Evolutionary conservation across 331 rosid genomes (phyloP), one percentile per base, ranked within the genome.

Genomic region (Cucumis variabilis): DNA sequence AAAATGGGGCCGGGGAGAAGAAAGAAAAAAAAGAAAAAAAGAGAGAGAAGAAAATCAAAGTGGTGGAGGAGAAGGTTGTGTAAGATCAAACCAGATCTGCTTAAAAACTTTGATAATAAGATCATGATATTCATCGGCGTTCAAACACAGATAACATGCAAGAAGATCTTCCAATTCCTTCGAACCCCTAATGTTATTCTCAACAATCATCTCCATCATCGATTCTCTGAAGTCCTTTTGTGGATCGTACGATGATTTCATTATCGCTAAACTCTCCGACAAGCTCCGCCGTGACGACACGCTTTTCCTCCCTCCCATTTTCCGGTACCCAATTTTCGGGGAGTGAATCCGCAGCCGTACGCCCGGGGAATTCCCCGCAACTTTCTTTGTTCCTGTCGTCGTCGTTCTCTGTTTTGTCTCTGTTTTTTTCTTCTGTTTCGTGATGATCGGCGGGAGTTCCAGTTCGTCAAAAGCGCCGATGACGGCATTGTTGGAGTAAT

Each of bases 81-180:
- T 92, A 48, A 97, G 93, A 91, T 97, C 98, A 86, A 94, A 94
- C 99, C 99, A 97, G 63, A 97, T 93, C 94, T 97, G 98, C 92
- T 96, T 97, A 93, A 97, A 97, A 82, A 97, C 99, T 68, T 94
- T 92, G 95, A 97, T 94, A 69, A 97, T 97, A 82, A 96, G 89
- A 24, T 91, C 94, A 71, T 97, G 99, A 88, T 97, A 97, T 89
- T 96, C 98, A 87, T 97, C 96, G 62, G 99, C 91, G 85, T 97
- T 97, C 77, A 97, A 85, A 51, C 96, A 92, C 9, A 97, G 98
- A 87, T 96, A 97, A 41, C 99, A 96, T 67, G 98, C 99, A 87
- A 97, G 99, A 90, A 97, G 99, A 81, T 97, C 99, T 84, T 97
- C 99, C 92, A 96, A 91, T 50, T 96, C 99, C 93, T 94, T 96